These are phyloP conservation scores for Brassica juncea DNA, from an alignment of 345 rosid species.

Conservation along the genomic window DNA sequence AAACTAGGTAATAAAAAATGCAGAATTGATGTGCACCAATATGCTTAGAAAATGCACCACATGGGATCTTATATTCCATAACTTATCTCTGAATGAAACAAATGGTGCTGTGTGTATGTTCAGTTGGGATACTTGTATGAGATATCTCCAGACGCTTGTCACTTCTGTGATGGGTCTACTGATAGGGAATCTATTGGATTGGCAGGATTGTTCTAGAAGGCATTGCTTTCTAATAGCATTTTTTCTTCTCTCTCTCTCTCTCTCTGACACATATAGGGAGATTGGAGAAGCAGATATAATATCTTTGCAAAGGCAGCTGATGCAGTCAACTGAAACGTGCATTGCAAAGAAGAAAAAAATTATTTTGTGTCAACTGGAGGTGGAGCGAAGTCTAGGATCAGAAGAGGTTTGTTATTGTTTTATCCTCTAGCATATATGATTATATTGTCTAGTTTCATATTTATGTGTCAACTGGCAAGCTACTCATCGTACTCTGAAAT, in stretches of 20 bases:
- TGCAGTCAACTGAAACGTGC: constrained; percentile 94
- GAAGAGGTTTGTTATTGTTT: constrained; percentile 61
- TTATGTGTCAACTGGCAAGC: not conserved
- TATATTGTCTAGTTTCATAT: not conserved
- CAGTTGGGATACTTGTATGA: not conserved
- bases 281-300: constrained; percentile 87
- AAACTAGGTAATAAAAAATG: not conserved
- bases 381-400: constrained; percentile 80
- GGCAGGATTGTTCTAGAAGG: not conserved
- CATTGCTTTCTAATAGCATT: constrained; percentile 14
- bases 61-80: constrained; percentile 1
- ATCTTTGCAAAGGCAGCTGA: constrained; percentile 83
- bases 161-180: constrained; percentile 11
- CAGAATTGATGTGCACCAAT: not conserved
- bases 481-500: constrained; percentile 3
- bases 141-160: constrained; percentile 1
- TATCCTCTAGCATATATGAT: constrained; percentile 15
- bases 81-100: not conserved
- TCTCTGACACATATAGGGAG: constrained; percentile 53
- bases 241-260: not conserved
- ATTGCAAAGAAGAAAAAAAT: constrained; percentile 88
- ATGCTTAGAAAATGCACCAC: not conserved
- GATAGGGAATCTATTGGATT: constrained; percentile 8
- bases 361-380: constrained; percentile 79
- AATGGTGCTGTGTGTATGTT: constrained; percentile 8